Percentiles rank a stretch among this genome's conserved stretches.
Conservation (phyloP, 1,284 basidiomycete genomes). For the Puccinia novopanici region DNA sequence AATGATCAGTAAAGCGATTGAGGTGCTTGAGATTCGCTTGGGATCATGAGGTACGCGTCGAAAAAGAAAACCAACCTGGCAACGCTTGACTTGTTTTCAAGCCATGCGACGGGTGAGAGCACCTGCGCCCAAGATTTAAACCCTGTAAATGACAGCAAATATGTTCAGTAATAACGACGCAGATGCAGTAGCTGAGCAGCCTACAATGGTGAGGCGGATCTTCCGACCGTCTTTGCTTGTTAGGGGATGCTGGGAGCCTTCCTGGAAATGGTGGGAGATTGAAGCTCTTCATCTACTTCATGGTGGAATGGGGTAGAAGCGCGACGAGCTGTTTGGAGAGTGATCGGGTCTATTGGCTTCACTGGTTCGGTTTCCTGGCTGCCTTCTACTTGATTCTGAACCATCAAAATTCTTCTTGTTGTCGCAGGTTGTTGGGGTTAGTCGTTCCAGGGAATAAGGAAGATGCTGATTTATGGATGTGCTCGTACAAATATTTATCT, state of each 20-base stretch:
- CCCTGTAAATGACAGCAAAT: background rate
- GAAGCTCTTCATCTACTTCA: constrained; percentile 4
- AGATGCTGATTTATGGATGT: background rate
- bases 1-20: background rate
- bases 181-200: background rate
- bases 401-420: background rate
- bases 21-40: background rate
- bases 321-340: background rate
- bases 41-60: background rate
- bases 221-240: background rate
- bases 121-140: constrained; percentile 7
- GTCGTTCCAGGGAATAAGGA: background rate
- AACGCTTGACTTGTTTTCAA: constrained; percentile 47
- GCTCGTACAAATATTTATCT: too few species aligned
- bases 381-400: background rate
- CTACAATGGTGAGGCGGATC: background rate
- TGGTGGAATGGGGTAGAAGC: background rate
- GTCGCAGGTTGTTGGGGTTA: background rate
- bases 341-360: background rate
- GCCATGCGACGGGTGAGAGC: constrained; percentile 30
- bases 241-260: background rate
- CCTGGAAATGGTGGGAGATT: background rate
- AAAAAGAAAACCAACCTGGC: constrained; percentile 27
- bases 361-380: background rate
- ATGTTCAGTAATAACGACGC: background rate